Conservation (phyloP, 306 rosid genomes). For the Senna siamea region DNA sequence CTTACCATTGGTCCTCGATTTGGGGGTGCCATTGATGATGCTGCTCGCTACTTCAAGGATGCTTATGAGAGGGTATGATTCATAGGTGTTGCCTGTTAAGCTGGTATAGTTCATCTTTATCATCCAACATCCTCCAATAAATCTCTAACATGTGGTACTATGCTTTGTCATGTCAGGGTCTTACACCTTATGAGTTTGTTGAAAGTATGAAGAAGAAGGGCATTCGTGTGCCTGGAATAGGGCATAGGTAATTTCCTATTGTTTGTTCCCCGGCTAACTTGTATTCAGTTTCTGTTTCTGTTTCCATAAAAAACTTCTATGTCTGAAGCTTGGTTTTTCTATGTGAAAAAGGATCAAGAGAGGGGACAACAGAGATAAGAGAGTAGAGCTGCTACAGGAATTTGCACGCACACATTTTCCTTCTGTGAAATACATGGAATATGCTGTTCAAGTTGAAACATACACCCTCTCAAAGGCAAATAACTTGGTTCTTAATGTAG, state of each 20-base stretch:
- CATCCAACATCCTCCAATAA: slow-evolving; percentile 1
- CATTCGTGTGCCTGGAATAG: slow-evolving; percentile 91
- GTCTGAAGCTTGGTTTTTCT: slow-evolving; percentile 36
- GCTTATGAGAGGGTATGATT: slow-evolving; percentile 67
- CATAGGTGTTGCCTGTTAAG: slow-evolving; percentile 22
- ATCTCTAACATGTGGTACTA: slow-evolving; percentile 1
- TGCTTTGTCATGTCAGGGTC: slow-evolving; percentile 53
- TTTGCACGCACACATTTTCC: slow-evolving; percentile 85
- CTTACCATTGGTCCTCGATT: slow-evolving; percentile 94
- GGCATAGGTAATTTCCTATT: slow-evolving; percentile 64
- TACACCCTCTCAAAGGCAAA: slow-evolving; percentile 90
- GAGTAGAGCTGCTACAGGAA: slow-evolving; percentile 80
- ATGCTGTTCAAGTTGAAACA: slow-evolving; percentile 81
- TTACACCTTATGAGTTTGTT: slow-evolving; percentile 80
- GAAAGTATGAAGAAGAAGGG: slow-evolving; percentile 90
- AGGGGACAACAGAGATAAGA: slow-evolving; percentile 86
- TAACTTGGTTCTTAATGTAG: slow-evolving; percentile 78
- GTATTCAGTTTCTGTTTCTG: not conserved
- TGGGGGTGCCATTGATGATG: slow-evolving; percentile 92
- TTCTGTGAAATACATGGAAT: slow-evolving; percentile 86
- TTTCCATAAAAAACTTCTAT: slow-evolving; percentile 16
- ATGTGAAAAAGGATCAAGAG: slow-evolving; percentile 70
- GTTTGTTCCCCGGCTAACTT: not conserved
- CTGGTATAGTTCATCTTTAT: slow-evolving; percentile 4
- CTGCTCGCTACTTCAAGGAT: slow-evolving; percentile 89